Conservation (phyloP, 192 early-diverging fungal genomes). For the Coemansia asiatica region DNA sequence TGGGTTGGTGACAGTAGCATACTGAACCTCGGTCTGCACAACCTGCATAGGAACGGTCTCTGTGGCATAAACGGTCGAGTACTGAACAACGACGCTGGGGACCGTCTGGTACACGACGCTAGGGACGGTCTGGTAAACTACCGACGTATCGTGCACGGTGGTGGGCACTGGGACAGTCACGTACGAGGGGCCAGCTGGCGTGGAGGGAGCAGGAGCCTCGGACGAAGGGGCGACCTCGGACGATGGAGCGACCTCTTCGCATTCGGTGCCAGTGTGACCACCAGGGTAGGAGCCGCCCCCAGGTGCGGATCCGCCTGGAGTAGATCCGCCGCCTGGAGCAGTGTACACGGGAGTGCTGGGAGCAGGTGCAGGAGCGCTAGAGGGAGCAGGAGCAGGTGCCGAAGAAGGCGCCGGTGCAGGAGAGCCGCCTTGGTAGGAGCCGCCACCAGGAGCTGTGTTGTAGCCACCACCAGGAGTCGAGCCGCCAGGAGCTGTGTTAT, state of each 20-base stretch:
- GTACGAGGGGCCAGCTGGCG: not conserved
- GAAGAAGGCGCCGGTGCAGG: constrained; percentile 7
- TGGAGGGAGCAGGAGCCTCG: constrained; percentile 16
- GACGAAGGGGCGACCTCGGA: constrained; percentile 16
- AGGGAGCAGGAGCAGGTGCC: not conserved
- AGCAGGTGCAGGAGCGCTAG: constrained; percentile 26
- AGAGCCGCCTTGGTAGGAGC: constrained; percentile 1
- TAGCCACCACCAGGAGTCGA: no score
- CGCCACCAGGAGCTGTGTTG: constrained; percentile 14
- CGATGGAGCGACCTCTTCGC: constrained; percentile 23
- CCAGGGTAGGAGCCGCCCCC: constrained; percentile 15
- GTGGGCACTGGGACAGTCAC: constrained; percentile 31
- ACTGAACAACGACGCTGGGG: constrained; percentile 25
- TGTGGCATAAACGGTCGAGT: constrained; percentile 25
- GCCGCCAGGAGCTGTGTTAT: not conserved
- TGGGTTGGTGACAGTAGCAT: constrained; percentile 43
- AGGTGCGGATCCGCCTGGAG: constrained; percentile 32
- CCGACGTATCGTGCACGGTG: constrained; percentile 31
- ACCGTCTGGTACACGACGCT: constrained; percentile 39
- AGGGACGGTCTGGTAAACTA: constrained; percentile 35
- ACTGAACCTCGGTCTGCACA: constrained; percentile 42
- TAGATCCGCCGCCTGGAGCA: no score
- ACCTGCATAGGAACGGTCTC: constrained; percentile 31
- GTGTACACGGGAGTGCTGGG: constrained; percentile 27
- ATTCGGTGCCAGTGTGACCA: constrained; percentile 1